phyloP scores from a whole-genome alignment of 2,329 filamentous ascomycete species.

The Diaporthe sp. region DNA sequence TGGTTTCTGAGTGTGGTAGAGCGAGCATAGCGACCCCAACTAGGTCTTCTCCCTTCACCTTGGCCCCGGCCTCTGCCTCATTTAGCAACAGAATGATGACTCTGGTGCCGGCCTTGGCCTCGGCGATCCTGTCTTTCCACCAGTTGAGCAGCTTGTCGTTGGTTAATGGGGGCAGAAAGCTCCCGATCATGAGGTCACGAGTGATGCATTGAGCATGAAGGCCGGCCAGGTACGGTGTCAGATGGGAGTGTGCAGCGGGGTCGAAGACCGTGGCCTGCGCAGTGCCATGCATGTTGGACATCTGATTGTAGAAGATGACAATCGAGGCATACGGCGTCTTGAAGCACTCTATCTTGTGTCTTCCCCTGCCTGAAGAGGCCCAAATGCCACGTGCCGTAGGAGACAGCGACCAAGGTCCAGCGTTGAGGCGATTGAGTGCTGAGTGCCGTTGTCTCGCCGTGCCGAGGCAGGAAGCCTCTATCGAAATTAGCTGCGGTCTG shows the following conservation, averaged over 20 bases:
- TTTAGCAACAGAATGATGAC: conserved; percentile 67
- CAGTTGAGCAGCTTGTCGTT: conserved; percentile 67
- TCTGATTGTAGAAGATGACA: background rate
- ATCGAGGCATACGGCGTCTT: background rate
- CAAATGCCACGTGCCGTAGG: background rate
- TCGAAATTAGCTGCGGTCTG: background rate
- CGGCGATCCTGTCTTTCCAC: conserved; percentile 67
- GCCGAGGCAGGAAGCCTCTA: background rate
- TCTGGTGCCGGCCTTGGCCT: conserved; percentile 58
- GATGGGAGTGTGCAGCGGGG: conserved; percentile 59
- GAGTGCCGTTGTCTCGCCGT: conserved; percentile 1
- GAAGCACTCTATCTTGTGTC: background rate
- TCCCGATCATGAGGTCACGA: conserved; percentile 67
- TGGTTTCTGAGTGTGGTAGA: conserved; percentile 67
- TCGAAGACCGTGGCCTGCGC: conserved; percentile 55
- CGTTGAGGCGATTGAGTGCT: background rate
- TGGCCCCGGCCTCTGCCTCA: conserved; percentile 48
- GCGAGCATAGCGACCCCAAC: conserved; percentile 69
- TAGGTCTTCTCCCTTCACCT: conserved; percentile 58
- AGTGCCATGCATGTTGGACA: conserved; percentile 1
- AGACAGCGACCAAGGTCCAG: background rate
- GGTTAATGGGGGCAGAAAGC: conserved; percentile 70
- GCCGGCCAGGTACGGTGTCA: conserved; percentile 68
- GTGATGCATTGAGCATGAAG: conserved; percentile 72
- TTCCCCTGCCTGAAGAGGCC: background rate